Percentiles rank a stretch among this genome's conserved stretches.
Evolutionary conservation across 2,329 filamentous ascomycete species (phyloP).

Genomic region (Fusarium nodosum): DNA sequence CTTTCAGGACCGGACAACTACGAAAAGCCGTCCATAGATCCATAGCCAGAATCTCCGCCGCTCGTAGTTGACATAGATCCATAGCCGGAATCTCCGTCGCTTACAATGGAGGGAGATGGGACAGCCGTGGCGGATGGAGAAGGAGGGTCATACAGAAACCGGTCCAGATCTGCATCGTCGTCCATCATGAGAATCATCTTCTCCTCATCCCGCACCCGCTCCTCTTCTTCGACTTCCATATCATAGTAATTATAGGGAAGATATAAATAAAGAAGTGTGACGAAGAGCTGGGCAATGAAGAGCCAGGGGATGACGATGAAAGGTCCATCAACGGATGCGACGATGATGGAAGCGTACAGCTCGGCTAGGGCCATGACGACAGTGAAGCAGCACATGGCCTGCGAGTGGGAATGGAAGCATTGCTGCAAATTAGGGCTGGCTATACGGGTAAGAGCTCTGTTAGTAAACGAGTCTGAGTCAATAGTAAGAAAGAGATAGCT

Average conservation of each 20-base stretch:
- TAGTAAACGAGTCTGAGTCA: not conserved
- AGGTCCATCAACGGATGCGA: not conserved
- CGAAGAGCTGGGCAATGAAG: not conserved
- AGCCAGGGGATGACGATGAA: slow-evolving; percentile 1
- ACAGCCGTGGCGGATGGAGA: not conserved
- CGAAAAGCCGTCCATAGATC: not conserved
- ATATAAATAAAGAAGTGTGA: not conserved
- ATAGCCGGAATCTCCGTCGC: not conserved
- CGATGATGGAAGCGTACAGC: slow-evolving; percentile 11
- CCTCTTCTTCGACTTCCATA: not conserved
- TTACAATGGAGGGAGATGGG: not conserved
- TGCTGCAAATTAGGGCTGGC: not conserved
- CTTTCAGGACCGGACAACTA: not conserved
- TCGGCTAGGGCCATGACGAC: slow-evolving; percentile 1
- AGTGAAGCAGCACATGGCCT: not conserved
- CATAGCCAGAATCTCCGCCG: not conserved
- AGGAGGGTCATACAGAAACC: too few species aligned
- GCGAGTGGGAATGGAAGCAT: not conserved
- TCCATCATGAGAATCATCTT: not conserved
- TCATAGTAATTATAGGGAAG: not conserved
- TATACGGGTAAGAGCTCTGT: not conserved
- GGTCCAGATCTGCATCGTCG: not conserved
- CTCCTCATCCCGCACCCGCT: not conserved
- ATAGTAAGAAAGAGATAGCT: not conserved
- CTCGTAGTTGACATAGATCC: not conserved